These are phyloP conservation scores for Juncus inflexus DNA, from an alignment of 176 grass and related monocot species.

Conservation along the genomic window DNA sequence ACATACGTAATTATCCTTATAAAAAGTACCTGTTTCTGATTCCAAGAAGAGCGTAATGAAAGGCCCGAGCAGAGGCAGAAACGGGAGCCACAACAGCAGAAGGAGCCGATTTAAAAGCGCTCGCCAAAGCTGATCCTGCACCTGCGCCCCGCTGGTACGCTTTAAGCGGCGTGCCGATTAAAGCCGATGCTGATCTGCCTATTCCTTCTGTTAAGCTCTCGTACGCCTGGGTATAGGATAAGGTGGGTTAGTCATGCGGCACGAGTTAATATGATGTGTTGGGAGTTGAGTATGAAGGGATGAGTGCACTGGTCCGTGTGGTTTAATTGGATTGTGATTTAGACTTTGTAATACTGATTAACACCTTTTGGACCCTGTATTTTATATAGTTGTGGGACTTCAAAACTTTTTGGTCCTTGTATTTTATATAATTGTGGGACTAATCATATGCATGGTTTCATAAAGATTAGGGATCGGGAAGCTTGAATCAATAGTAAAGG, in stretches of 20 bases:
- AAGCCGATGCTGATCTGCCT: constrained; percentile 66
- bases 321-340: no score
- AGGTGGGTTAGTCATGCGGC: constrained; percentile 9
- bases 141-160: constrained; percentile 89
- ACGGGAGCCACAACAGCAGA: constrained; percentile 91
- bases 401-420: no score
- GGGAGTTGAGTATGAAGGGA: background rate
- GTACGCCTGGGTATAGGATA: constrained; percentile 54
- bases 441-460: no score
- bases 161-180: constrained; percentile 80
- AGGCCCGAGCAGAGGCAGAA: constrained; percentile 68
- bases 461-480: no score
- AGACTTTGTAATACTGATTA: no score
- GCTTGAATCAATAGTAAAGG: no score
- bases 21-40: constrained; percentile 69
- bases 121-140: constrained; percentile 62
- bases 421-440: no score
- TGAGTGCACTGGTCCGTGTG: no score
- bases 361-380: no score
- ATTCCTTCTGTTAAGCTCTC: constrained; percentile 90
- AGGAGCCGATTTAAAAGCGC: constrained; percentile 74
- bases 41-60: constrained; percentile 75
- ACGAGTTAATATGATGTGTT: background rate
- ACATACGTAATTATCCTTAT: no score
- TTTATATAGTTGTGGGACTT: no score